Base-by-base conservation (phyloP, 2,329 filamentous ascomycete species). In the Aspergillus sojae region DNA sequence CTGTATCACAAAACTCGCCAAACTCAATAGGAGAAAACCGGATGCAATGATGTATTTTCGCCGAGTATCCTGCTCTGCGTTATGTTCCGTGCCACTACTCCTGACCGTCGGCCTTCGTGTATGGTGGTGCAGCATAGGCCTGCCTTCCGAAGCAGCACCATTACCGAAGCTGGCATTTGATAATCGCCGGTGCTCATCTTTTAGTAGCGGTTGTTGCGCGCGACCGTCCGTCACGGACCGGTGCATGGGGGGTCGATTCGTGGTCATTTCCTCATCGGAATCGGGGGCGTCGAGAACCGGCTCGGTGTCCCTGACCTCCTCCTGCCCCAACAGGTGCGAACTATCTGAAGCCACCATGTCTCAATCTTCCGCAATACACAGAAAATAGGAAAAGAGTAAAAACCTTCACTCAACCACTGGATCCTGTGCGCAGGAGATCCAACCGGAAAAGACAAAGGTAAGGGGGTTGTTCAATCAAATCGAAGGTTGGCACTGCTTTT, bases 1-100 rank as follows among this genome's bases (percentile, higher is more conserved):
- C 85, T 99, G 95, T 6, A 97, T 83, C 55, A 93, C 92, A 77
- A 99, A 99, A 74, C 91, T 91, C 63, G 96, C 81, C 73, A 99
- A 83, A 74, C 91, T 95, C 69, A 97, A 75, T 34, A 90, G 80
- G 65, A 99, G 84, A 78, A 97, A 97, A 69, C 93, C 86, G 58
- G 86, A 89, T 1, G 95, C 94, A 75, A 94, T 92, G 28, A 91
- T 90, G 79, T 99, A 98, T 79, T 93, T 93, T 75, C 88, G 90
- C 74, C 87, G 87, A 41, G 92, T 93, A 50, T 89, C 89, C 64
- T 85, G 80, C 67, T 86, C 85, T 21, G 88, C 83, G 41, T 83
- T 82, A 57, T 84, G 82, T 63, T 88, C 85, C n/a, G 92, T 91
- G 74, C 91, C 94, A 71, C 88, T 85, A 74, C 92, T 93, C 72